Conservation (phyloP, 441 rosid species). For the Macaranga tanarius region DNA sequence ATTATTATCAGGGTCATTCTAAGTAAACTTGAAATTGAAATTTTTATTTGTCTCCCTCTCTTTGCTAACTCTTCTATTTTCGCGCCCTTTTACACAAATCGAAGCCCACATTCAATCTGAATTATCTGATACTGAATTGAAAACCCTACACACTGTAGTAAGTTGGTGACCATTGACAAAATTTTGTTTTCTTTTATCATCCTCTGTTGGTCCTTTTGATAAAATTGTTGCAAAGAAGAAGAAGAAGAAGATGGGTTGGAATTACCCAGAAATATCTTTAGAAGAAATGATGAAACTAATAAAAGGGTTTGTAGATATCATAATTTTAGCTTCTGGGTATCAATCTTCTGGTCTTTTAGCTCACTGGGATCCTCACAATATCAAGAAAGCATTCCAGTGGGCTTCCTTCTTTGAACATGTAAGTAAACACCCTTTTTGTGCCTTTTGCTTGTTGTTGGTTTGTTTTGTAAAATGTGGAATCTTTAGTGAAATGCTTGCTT, state of each 20-base stretch:
- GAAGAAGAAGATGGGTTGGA: constrained; percentile 58
- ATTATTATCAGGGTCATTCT: too few species aligned
- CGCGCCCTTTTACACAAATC: background rate
- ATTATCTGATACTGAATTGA: background rate
- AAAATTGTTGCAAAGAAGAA: background rate
- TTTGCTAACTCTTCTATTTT: background rate
- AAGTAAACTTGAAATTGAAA: background rate
- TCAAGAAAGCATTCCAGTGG: constrained; percentile 76
- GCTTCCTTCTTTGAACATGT: constrained; percentile 76
- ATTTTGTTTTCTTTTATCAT: background rate
- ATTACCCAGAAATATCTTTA: constrained; percentile 52
- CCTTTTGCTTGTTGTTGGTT: background rate
- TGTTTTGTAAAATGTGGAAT: background rate
- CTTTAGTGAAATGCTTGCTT: constrained; percentile 1
- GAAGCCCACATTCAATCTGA: background rate
- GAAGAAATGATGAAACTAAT: constrained; percentile 57
- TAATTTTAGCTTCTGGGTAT: constrained; percentile 72
- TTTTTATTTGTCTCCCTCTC: background rate
- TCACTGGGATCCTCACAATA: constrained; percentile 61
- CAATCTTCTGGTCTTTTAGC: constrained; percentile 70
- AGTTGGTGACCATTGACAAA: background rate
- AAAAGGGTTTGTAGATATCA: constrained; percentile 75
- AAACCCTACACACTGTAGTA: background rate
- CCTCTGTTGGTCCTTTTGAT: background rate
- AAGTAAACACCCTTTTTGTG: constrained; percentile 15